Evolutionary conservation across 441 rosid species (phyloP).

Genomic region (Pelargonium citronellum): DNA sequence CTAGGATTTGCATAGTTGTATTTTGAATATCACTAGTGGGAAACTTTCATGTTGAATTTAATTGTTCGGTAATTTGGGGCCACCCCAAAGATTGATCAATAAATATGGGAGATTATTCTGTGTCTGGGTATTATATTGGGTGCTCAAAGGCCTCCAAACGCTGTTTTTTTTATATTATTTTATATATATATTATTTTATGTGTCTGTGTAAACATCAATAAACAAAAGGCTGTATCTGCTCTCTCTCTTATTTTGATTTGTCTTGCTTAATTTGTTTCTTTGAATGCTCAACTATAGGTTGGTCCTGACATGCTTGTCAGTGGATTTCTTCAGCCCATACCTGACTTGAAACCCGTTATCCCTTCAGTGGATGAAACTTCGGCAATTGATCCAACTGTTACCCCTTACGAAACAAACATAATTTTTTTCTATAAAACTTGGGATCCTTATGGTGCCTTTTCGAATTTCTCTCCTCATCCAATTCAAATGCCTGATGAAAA

Average conservation of each 20-base stretch:
- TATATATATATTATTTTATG: too few species aligned
- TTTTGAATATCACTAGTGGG: too few species aligned
- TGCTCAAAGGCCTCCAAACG: too few species aligned
- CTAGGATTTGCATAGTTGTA: too few species aligned
- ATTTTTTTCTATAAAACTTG: constrained; percentile 85
- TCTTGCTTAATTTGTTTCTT: constrained; percentile 10
- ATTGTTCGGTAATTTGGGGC: too few species aligned
- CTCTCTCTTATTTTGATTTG: constrained; percentile 15
- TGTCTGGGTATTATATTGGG: too few species aligned
- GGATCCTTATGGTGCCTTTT: constrained; percentile 90
- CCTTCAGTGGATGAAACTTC: constrained; percentile 78
- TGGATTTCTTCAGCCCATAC: constrained; percentile 89
- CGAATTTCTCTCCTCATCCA: constrained; percentile 85
- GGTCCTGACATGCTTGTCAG: constrained; percentile 91
- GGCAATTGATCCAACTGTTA: constrained; percentile 71
- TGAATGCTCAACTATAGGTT: constrained; percentile 39
- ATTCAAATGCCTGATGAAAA: constrained; percentile 55
- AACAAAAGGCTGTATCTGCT: too few species aligned
- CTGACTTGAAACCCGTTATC: constrained; percentile 67
- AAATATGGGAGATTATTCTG: too few species aligned
- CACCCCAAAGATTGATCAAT: too few species aligned
- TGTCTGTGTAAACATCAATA: too few species aligned
- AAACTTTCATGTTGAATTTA: too few species aligned
- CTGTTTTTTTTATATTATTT: too few species aligned
- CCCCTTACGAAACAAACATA: constrained; percentile 61